Evolutionary conservation across 2,329 filamentous ascomycete species (phyloP).

Genomic region (Colletotrichum navitas): DNA sequence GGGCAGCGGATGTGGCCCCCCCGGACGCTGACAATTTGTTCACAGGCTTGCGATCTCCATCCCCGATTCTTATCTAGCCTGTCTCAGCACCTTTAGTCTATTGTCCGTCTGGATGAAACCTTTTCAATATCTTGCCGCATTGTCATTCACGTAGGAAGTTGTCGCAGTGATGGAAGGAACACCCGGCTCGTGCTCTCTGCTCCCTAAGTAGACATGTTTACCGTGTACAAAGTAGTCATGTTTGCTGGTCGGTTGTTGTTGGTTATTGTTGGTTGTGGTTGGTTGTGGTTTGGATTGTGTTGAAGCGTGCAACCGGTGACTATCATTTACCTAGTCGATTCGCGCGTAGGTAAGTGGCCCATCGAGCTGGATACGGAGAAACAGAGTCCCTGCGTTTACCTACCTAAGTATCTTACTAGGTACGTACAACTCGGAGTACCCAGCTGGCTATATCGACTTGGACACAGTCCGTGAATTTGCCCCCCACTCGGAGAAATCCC

Average conservation of each 20-base stretch:
- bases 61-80: not conserved
- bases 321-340: not conserved
- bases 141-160: not conserved
- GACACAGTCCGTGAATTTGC: too few species aligned
- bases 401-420: too few species aligned
- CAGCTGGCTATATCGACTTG: too few species aligned
- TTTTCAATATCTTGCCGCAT: not conserved
- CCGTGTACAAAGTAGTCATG: not conserved
- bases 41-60: conserved; percentile 16
- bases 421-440: not conserved
- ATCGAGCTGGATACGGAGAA: not conserved
- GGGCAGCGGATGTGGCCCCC: too few species aligned
- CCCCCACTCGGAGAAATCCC: not conserved
- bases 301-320: not conserved
- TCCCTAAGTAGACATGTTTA: not conserved
- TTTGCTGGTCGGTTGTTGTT: not conserved
- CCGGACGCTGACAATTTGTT: conserved; percentile 7
- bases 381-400: conserved; percentile 3
- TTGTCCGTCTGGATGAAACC: not conserved
- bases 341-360: not conserved
- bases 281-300: not conserved
- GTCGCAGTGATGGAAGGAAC: not conserved
- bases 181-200: not conserved
- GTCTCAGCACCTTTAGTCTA: not conserved
- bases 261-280: too few species aligned